Percentiles rank a stretch among this genome's conserved stretches.
Evolutionary conservation across 116 monocot genomes (phyloP).

Genomic region (Zostera marina): DNA sequence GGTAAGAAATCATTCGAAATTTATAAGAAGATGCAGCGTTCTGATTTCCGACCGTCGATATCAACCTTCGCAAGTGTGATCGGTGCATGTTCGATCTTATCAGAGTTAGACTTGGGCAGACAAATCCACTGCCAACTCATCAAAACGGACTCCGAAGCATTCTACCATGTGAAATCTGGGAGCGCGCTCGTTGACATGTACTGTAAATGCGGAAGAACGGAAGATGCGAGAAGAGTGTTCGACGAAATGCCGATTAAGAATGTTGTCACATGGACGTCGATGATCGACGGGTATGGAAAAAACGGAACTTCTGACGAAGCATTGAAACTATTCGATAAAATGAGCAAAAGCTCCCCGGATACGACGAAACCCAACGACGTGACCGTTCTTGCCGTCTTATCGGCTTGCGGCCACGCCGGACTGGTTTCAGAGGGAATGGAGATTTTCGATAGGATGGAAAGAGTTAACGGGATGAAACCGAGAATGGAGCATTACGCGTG

Average conservation of each 20-base stretch:
- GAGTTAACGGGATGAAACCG: conserved; percentile 35
- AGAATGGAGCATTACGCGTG: conserved; percentile 85
- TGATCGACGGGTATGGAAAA: conserved; percentile 95
- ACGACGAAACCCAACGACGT: conserved; percentile 45
- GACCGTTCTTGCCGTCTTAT: conserved; percentile 62
- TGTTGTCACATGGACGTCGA: conserved; percentile 79
- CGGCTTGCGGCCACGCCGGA: conserved; percentile 74
- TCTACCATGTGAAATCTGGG: conserved; percentile 45
- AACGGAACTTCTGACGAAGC: conserved; percentile 59
- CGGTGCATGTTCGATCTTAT: conserved; percentile 69
- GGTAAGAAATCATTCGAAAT: conserved; percentile 35
- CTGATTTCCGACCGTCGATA: conserved; percentile 28
- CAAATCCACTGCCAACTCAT: conserved; percentile 69
- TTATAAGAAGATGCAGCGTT: conserved; percentile 41
- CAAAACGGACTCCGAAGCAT: conserved; percentile 25
- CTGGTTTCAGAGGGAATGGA: conserved; percentile 29
- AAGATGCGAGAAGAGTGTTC: conserved; percentile 49
- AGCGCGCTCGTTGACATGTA: conserved; percentile 88
- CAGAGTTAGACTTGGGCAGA: conserved; percentile 46
- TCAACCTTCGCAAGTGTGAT: conserved; percentile 72
- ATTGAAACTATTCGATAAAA: conserved; percentile 40
- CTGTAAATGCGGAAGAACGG: conserved; percentile 51
- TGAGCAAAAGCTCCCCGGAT: conserved; percentile 15
- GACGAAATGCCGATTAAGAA: conserved; percentile 49
- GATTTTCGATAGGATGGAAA: conserved; percentile 67